A percentile compares a stretch with the other conserved stretches of the same genome.
Conservation (phyloP, 2,329 filamentous ascomycete species). For the Curvularia verruculosa region DNA sequence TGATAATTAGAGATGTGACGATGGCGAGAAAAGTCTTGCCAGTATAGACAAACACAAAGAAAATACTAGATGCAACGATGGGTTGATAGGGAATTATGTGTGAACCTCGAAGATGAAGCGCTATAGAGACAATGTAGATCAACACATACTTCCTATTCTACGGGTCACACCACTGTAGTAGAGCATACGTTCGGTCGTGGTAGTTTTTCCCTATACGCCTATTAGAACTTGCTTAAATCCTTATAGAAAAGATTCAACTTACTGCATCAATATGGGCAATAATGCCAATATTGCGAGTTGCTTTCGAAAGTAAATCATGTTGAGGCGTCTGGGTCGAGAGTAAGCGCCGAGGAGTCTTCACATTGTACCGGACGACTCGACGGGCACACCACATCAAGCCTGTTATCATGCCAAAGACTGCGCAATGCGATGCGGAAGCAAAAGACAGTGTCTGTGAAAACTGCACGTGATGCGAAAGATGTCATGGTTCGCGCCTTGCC, state of each 20-base stretch:
- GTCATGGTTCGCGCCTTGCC: conserved; percentile 36
- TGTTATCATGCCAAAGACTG: conserved; percentile 41
- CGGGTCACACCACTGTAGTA: conserved; percentile 92
- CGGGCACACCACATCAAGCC: conserved; percentile 45
- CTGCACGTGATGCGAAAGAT: conserved; percentile 37
- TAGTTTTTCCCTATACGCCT: conserved; percentile 77
- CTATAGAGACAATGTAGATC: background rate
- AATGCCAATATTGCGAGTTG: conserved; percentile 95
- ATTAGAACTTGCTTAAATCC: conserved; percentile 9
- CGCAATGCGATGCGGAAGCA: conserved; percentile 12
- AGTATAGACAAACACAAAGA: background rate
- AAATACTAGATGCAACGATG: background rate
- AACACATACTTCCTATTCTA: conserved; percentile 71
- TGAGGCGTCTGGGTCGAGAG: conserved; percentile 34
- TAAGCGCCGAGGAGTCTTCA: conserved; percentile 37
- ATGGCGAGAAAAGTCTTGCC: background rate
- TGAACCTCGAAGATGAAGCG: background rate
- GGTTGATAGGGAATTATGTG: background rate
- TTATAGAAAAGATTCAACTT: conserved; percentile 33
- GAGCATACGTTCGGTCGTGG: conserved; percentile 98
- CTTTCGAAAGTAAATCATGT: conserved; percentile 60
- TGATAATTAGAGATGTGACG: background rate
- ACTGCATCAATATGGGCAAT: conserved; percentile 97
- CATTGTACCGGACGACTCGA: conserved; percentile 42
- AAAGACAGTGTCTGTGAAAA: conserved; percentile 11